phyloP scores from a whole-genome alignment of 2,329 filamentous ascomycete genomes.

The Botrytis cinerea region DNA sequence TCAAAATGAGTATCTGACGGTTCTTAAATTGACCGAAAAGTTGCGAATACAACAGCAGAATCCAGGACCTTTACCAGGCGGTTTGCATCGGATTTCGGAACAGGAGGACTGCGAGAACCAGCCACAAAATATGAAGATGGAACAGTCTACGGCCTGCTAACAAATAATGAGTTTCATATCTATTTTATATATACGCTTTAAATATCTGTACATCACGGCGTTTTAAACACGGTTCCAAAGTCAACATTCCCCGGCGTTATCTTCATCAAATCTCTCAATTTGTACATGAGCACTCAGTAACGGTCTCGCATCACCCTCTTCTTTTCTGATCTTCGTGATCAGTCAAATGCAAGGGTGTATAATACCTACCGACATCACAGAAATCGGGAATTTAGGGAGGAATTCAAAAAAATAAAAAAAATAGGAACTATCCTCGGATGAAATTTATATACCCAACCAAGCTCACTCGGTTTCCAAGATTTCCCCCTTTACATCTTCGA shows the following conservation, averaged over 20 bases:
- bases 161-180: slow-evolving; percentile 1
- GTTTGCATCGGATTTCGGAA: slow-evolving; percentile 43
- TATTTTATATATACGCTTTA: slow-evolving; percentile 1
- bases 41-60: slow-evolving; percentile 63
- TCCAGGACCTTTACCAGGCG: slow-evolving; percentile 44
- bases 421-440: background rate
- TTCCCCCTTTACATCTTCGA: slow-evolving; percentile 19
- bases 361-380: background rate
- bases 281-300: slow-evolving; percentile 10
- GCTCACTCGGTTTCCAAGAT: background rate
- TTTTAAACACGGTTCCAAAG: slow-evolving; percentile 10
- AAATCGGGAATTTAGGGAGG: background rate
- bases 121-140: slow-evolving; percentile 37
- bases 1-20: slow-evolving; percentile 72
- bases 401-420: background rate
- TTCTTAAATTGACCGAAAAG: slow-evolving; percentile 84
- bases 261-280: slow-evolving; percentile 1
- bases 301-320: background rate
- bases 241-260: slow-evolving; percentile 19
- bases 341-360: background rate
- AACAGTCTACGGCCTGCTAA: slow-evolving; percentile 39
- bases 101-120: slow-evolving; percentile 37
- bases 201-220: slow-evolving; percentile 27
- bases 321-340: background rate
- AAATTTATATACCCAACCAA: slow-evolving; percentile 22